These are phyloP conservation scores for Conoideocrella luteorostrata DNA, from an alignment of 2,329 filamentous ascomycete species.

Conservation along the genomic window DNA sequence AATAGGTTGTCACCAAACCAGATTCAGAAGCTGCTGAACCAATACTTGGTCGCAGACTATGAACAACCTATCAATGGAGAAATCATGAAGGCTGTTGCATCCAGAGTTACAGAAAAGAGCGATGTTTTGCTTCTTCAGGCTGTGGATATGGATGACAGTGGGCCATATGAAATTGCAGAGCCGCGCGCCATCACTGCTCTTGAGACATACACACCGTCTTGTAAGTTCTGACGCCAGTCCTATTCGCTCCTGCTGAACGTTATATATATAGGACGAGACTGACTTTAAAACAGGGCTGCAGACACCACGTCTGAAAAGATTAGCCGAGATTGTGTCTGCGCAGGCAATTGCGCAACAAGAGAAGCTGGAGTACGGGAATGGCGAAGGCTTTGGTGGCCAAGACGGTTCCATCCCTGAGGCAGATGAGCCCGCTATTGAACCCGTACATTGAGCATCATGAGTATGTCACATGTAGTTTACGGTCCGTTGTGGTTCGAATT, in stretches of 20 bases:
- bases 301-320: constrained; percentile 87
- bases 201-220: constrained; percentile 97
- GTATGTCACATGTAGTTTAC: constrained; percentile 4
- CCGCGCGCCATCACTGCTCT: constrained; percentile 91
- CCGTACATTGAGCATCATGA: constrained; percentile 4
- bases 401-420: constrained; percentile 41
- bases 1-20: constrained; percentile 90
- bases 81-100: constrained; percentile 99
- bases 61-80: constrained; percentile 99
- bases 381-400: constrained; percentile 41
- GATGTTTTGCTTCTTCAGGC: constrained; percentile 89
- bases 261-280: constrained; percentile 14
- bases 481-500: constrained; percentile 4
- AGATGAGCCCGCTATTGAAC: constrained; percentile 35
- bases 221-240: constrained; percentile 45
- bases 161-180: constrained; percentile 97
- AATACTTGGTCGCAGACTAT: constrained; percentile 97
- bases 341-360: constrained; percentile 96
- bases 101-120: constrained; percentile 94
- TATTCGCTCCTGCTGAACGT: neutral
- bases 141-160: constrained; percentile 98
- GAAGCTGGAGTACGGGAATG: constrained; percentile 57
- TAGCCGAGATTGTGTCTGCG: constrained; percentile 96
- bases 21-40: constrained; percentile 97
- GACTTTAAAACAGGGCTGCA: constrained; percentile 66